Evolutionary conservation across 768 basidiomycete species (phyloP).

Genomic region (Cubamyces sp.): DNA sequence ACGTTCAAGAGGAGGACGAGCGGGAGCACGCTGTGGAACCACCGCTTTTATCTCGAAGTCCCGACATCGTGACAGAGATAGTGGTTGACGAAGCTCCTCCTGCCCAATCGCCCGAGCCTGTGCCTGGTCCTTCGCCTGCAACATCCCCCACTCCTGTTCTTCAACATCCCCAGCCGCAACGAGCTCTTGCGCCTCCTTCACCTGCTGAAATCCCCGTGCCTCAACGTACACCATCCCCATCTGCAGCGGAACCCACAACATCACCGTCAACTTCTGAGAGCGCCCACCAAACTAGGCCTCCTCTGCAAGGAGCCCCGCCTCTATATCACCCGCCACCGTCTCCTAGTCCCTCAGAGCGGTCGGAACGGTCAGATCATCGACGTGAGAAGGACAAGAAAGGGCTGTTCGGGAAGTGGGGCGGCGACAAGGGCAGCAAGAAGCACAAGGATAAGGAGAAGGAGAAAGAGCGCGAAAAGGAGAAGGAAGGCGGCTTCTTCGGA

Average conservation of each 20-base stretch:
- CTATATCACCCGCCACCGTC: conserved; percentile 36
- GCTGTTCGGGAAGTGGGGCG: conserved; percentile 67
- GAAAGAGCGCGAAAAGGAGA: conserved; percentile 64
- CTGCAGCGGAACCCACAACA: conserved; percentile 21
- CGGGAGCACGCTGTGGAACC: conserved; percentile 21
- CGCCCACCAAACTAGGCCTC: conserved; percentile 31
- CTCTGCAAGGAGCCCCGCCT: conserved; percentile 31
- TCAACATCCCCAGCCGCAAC: conserved; percentile 72
- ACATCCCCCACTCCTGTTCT: conserved; percentile 35
- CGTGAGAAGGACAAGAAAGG: conserved; percentile 73
- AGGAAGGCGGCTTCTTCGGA: conserved; percentile 88
- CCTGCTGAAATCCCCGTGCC: conserved; percentile 39
- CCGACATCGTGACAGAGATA: conserved; percentile 22
- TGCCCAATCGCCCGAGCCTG: conserved; percentile 14
- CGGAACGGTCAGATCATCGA: conserved; percentile 24
- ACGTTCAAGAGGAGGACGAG: conserved; percentile 58
- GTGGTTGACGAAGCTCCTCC: neutral
- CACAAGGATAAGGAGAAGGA: conserved; percentile 51
- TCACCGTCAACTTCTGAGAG: conserved; percentile 21
- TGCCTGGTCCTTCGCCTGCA: conserved; percentile 10
- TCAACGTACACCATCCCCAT: conserved; percentile 62
- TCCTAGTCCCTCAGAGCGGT: conserved; percentile 30
- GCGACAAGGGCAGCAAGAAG: conserved; percentile 67
- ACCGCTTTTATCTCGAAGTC: conserved; percentile 18
- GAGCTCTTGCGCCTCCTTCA: conserved; percentile 49